phyloP scores from a whole-genome alignment of 495 filamentous ascomycete genomes.

The Trichoderma erinaceum region DNA sequence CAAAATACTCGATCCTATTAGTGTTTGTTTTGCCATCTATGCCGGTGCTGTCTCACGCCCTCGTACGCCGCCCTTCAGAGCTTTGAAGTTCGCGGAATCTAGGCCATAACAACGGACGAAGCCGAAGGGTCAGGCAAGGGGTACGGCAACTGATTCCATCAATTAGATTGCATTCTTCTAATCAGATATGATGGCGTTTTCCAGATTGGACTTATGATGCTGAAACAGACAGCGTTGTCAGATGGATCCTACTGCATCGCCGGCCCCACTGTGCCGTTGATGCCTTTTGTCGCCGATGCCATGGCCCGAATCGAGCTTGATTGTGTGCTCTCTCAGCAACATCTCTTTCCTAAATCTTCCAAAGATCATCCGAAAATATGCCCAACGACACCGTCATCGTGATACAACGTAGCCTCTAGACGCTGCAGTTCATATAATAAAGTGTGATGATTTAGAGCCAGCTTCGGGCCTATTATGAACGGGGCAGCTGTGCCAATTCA shows the following conservation, averaged over 20 bases:
- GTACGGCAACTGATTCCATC: background rate
- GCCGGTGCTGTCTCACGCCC: too few relatives aligned
- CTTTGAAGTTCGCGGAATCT: too few relatives aligned
- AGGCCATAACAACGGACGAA: too few relatives aligned
- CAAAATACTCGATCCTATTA: too few relatives aligned
- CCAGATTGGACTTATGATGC: background rate
- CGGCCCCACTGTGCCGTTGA: background rate
- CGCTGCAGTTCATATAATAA: background rate
- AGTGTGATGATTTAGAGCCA: background rate
- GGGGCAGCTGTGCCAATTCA: background rate
- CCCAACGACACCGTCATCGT: background rate
- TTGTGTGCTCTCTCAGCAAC: background rate
- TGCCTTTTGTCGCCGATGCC: background rate
- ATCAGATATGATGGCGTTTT: background rate
- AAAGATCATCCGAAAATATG: background rate
- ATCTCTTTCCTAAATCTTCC: background rate
- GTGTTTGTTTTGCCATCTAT: too few relatives aligned
- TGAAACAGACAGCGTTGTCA: background rate
- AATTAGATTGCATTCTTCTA: background rate
- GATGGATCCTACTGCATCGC: background rate
- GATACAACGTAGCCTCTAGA: background rate
- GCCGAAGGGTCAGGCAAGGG: too few relatives aligned
- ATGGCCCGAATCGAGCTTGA: background rate
- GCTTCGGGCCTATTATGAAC: conserved; percentile 9
- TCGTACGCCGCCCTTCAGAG: too few relatives aligned